A percentile compares a stretch with the other conserved stretches of the same genome.
These are phyloP conservation scores for Clonostachys solani DNA, from an alignment of 2,329 filamentous ascomycete genomes.

Conservation along the genomic window DNA sequence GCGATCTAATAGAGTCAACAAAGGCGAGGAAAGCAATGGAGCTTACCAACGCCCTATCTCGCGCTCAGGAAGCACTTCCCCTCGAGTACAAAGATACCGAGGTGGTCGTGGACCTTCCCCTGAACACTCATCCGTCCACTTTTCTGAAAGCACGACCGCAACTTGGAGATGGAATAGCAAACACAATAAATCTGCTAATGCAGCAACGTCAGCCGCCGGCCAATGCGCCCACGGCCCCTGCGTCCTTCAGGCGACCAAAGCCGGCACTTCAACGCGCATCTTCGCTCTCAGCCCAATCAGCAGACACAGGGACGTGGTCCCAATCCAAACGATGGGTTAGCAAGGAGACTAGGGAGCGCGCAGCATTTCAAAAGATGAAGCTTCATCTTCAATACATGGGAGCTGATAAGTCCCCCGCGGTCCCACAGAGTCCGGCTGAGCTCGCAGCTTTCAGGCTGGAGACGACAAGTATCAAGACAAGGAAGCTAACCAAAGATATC, in stretches of 20 bases:
- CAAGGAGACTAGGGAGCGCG: conserved; percentile 22
- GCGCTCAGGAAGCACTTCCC: too few relatives aligned
- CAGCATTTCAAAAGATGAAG: conserved; percentile 25
- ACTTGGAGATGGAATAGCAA: too few relatives aligned
- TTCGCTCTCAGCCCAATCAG: neutral
- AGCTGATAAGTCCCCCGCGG: conserved; percentile 27
- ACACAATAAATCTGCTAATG: too few relatives aligned
- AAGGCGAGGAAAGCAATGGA: too few relatives aligned
- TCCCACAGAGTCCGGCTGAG: conserved; percentile 26
- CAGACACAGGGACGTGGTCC: conserved; percentile 23
- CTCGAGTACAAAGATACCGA: too few relatives aligned
- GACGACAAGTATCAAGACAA: conserved; percentile 16
- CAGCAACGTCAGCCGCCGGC: conserved; percentile 3
- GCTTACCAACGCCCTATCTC: too few relatives aligned
- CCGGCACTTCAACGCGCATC: neutral
- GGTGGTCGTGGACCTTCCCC: too few relatives aligned
- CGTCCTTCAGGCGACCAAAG: conserved; percentile 1
- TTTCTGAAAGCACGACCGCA: too few relatives aligned
- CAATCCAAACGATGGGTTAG: conserved; percentile 34
- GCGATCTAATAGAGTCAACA: too few relatives aligned
- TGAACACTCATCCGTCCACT: too few relatives aligned
- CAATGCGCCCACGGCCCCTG: conserved; percentile 10
- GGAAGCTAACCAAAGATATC: conserved; percentile 15
- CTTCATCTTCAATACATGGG: conserved; percentile 26
- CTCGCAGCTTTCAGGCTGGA: conserved; percentile 23